These are phyloP conservation scores for Tausonia pullulans DNA, from an alignment of 1,284 basidiomycete genomes.

Conservation along the genomic window DNA sequence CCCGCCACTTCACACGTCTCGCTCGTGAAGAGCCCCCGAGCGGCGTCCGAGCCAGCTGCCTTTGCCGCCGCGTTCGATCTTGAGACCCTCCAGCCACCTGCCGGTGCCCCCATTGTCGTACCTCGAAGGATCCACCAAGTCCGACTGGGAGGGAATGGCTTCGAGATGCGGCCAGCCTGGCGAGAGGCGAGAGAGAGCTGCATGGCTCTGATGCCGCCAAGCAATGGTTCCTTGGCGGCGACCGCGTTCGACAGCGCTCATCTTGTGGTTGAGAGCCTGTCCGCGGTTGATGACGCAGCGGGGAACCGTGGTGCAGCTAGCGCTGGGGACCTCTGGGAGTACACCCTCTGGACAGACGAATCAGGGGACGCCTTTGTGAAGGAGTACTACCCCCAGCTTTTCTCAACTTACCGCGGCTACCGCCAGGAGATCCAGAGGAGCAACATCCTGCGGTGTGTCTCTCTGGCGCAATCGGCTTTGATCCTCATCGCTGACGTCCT, in stretches of 20 bases:
- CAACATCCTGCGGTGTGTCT: slow-evolving; percentile 10
- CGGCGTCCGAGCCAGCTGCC: not conserved
- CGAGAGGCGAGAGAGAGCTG: slow-evolving; percentile 13
- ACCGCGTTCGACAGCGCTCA: too few species aligned
- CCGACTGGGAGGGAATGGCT: slow-evolving; percentile 14
- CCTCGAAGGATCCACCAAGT: slow-evolving; percentile 18
- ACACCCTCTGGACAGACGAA: slow-evolving; percentile 15
- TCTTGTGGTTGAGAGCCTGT: too few species aligned
- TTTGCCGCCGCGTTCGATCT: not conserved
- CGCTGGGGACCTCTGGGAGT: not conserved
- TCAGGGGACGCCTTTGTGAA: slow-evolving; percentile 14
- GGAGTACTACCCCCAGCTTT: slow-evolving; percentile 12
- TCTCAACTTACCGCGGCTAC: slow-evolving; percentile 14
- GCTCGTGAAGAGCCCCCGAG: not conserved
- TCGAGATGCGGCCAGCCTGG: slow-evolving; percentile 16
- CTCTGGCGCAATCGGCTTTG: too few species aligned
- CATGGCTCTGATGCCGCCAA: slow-evolving; percentile 1
- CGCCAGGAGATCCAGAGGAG: slow-evolving; percentile 16
- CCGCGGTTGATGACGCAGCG: too few species aligned
- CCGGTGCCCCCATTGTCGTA: slow-evolving; percentile 5
- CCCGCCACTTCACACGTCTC: not conserved
- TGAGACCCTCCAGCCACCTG: not conserved
- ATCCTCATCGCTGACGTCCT: too few species aligned
- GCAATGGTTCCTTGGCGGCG: not conserved
- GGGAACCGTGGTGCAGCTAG: too few species aligned